phyloP scores from a whole-genome alignment of 139 green algal genomes.

The Micromonas commoda region DNA sequence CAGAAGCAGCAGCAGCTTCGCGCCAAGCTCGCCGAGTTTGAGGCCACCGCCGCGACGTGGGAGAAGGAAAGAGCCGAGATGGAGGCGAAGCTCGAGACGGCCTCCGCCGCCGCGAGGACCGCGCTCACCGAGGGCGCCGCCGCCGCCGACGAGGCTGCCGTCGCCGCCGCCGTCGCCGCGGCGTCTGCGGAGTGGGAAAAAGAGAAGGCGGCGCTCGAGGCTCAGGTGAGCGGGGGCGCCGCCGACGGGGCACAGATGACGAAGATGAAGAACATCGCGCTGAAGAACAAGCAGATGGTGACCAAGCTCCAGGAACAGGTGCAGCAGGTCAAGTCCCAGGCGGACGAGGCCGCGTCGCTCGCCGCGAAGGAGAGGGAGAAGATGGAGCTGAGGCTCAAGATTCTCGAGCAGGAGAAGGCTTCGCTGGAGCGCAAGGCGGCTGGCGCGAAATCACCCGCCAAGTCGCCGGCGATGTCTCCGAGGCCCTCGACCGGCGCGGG shows the following conservation, averaged over 20 bases:
- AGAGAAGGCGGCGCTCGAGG: background rate
- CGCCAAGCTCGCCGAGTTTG: constrained; percentile 6
- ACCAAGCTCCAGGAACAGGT: background rate
- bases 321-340: no score
- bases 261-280: background rate
- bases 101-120: background rate
- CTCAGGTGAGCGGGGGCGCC: background rate
- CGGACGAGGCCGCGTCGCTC: no score
- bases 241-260: background rate
- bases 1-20: background rate
- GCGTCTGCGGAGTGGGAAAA: background rate
- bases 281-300: background rate
- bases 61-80: constrained; percentile 7
- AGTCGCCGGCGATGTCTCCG: no score
- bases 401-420: background rate
- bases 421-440: background rate
- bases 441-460: background rate
- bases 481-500: no score
- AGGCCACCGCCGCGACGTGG: background rate
- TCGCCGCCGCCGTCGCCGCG: background rate
- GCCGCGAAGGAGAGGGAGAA: constrained; percentile 4
- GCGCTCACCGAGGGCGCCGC: background rate
- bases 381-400: background rate
- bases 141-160: background rate
- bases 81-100: background rate